Conservation (phyloP, 2,329 filamentous ascomycete genomes). For the Sclerotinia sclerotiorum region DNA sequence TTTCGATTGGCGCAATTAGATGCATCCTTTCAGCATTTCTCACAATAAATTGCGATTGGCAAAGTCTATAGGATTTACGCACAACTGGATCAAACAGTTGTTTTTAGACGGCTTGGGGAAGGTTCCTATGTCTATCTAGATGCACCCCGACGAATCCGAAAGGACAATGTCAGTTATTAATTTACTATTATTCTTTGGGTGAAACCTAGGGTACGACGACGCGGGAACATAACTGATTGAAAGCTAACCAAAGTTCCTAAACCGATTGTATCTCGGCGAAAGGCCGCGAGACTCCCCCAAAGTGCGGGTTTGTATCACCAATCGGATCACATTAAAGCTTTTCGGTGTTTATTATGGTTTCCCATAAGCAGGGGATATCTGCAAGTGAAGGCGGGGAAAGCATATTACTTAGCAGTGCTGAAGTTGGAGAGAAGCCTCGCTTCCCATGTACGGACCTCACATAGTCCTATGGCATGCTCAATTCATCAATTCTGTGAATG, state of each 20-base stretch:
- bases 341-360: slow-evolving; percentile 4
- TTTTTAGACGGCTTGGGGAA: neutral
- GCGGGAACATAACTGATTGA: neutral
- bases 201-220: slow-evolving; percentile 15
- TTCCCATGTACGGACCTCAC: neutral
- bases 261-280: slow-evolving; percentile 9
- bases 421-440: neutral
- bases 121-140: neutral
- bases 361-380: slow-evolving; percentile 16
- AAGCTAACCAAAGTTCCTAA: neutral
- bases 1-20: neutral
- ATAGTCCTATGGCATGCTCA: slow-evolving; percentile 11
- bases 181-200: neutral
- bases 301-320: neutral
- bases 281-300: neutral
- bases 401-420: slow-evolving; percentile 1
- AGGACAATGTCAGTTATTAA: neutral
- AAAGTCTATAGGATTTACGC: neutral
- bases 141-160: neutral
- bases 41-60: neutral
- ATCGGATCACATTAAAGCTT: slow-evolving; percentile 4
- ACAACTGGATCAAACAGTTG: slow-evolving; percentile 1
- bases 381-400: slow-evolving; percentile 9
- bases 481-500: neutral
- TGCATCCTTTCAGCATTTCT: neutral